Evolutionary conservation across 179 eudicot genomes (phyloP).

Genomic region (Beta corolliflora): DNA sequence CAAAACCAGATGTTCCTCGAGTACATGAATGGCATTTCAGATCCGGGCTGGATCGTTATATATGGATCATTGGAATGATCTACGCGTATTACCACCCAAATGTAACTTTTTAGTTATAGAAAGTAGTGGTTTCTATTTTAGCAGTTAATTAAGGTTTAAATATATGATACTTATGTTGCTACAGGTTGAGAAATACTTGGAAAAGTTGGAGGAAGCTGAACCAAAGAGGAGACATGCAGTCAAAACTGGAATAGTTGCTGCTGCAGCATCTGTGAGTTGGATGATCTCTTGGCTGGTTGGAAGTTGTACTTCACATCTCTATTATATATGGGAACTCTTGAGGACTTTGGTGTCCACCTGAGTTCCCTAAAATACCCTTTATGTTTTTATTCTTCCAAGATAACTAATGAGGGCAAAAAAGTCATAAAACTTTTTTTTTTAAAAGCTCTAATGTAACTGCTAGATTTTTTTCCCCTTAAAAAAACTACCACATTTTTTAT

Average conservation of each 20-base stretch:
- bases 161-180: conserved; percentile 13
- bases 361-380: too few relatives aligned
- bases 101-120: conserved; percentile 43
- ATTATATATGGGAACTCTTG: too few relatives aligned
- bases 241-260: conserved; percentile 67
- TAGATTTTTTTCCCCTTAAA: too few relatives aligned
- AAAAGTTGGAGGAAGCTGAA: conserved; percentile 89
- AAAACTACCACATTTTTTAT: too few relatives aligned
- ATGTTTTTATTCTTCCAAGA: too few relatives aligned
- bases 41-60: conserved; percentile 98
- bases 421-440: too few relatives aligned
- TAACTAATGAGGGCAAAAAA: too few relatives aligned
- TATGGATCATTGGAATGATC: conserved; percentile 97
- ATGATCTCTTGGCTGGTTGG: conserved; percentile 9
- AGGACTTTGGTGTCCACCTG: too few relatives aligned
- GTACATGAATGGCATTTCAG: conserved; percentile 98
- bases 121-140: background rate
- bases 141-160: conserved; percentile 13
- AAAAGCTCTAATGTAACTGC: too few relatives aligned
- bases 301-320: conserved; percentile 1
- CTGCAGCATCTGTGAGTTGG: conserved; percentile 61
- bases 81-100: conserved; percentile 92
- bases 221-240: conserved; percentile 65
- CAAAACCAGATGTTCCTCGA: conserved; percentile 88
- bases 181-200: conserved; percentile 92